Base-by-base conservation (phyloP, 164 flowering plant genomes). In the Liquidambar formosana region DNA sequence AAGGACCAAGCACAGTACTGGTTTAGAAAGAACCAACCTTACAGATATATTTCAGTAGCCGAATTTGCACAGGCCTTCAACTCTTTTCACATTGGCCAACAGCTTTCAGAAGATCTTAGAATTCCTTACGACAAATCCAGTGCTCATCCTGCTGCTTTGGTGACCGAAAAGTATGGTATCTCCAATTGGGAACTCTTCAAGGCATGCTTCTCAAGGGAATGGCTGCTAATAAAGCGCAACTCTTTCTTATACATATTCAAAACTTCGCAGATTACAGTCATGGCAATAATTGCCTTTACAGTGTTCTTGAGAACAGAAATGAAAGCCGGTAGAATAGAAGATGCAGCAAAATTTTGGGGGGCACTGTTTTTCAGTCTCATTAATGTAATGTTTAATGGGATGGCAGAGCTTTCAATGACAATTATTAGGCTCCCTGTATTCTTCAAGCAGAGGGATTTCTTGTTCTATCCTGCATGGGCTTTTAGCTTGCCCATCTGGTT, bases 401-500 rank as follows among this genome's bases (percentile, higher is more conserved):
- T 79, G 79, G 86, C 88, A 15, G 92, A 88, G 82, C 78, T 85
- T n/a, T 77, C 83, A 18, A 75, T 83, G 85, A 88, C 87, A 14
- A 73, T 85, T 56, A 26, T 70, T 49, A 82, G 81, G 75, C 85
- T 88, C 51, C 89, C 92, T 3, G 89, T 88, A 19, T 85, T 88
- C 73, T 88, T 75, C 58, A 88, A 83, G 67, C 92, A 88, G 57
- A 75, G 92, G 66, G 92, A 88, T 73, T 64, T 78, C 61, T 43
- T 80, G 63, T 88, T 84, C 65, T 88, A 66, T 74, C 92, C 92
- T 25, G 79, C 89, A 45, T 88, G 92, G 92, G 87, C 88, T 28
- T 88, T 77, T 79, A 82, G 74, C 15, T 69, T 88, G 28, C 92
- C 92, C 4, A 86, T 88, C 64, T 84, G 87, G 80, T 28, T 88